phyloP scores from a whole-genome alignment of 2,329 filamentous ascomycete species.

The Orbilia quercus region DNA sequence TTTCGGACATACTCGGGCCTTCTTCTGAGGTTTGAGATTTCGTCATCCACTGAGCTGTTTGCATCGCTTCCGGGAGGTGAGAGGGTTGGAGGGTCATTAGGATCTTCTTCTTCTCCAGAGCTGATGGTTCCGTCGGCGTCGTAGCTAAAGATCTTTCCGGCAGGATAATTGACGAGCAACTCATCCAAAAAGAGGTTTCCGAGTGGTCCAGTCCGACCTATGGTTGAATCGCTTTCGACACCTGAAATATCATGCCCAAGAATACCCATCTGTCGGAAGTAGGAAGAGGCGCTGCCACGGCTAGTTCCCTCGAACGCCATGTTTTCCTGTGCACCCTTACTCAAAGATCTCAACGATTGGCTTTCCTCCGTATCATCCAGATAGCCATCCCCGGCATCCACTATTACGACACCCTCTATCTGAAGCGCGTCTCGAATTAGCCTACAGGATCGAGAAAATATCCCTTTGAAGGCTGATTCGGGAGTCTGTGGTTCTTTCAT shows the following conservation, averaged over 20 bases:
- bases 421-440: slow-evolving; percentile 58
- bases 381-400: slow-evolving; percentile 48
- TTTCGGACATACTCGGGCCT: slow-evolving; percentile 37
- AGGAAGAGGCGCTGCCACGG: slow-evolving; percentile 28
- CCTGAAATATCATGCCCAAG: slow-evolving; percentile 30
- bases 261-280: slow-evolving; percentile 36
- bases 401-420: slow-evolving; percentile 59
- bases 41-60: slow-evolving; percentile 40
- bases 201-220: slow-evolving; percentile 19
- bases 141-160: slow-evolving; percentile 47
- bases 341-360: slow-evolving; percentile 20
- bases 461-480: slow-evolving; percentile 57
- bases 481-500: slow-evolving; percentile 49
- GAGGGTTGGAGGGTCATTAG: slow-evolving; percentile 14
- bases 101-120: slow-evolving; percentile 40
- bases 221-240: background rate
- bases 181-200: slow-evolving; percentile 36
- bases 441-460: slow-evolving; percentile 58
- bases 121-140: slow-evolving; percentile 29
- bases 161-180: slow-evolving; percentile 27
- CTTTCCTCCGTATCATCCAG: slow-evolving; percentile 38
- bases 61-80: slow-evolving; percentile 36
- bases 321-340: slow-evolving; percentile 5
- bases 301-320: slow-evolving; percentile 11
- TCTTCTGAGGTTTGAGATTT: slow-evolving; percentile 23